Evolutionary conservation across 345 rosid genomes (phyloP).

Genomic region (Litchi chinensis): DNA sequence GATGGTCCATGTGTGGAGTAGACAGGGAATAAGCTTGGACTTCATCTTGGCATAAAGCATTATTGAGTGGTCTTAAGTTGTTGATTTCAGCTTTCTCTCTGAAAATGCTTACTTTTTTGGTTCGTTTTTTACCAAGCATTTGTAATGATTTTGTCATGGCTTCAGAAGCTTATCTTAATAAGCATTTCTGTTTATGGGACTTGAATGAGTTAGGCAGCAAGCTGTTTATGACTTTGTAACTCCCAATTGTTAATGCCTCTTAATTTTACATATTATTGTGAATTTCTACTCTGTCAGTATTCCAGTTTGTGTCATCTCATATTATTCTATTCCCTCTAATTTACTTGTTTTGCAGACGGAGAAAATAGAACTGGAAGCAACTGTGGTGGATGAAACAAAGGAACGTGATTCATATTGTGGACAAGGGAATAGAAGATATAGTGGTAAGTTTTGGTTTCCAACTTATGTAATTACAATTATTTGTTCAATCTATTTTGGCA

Average conservation of each 20-base stretch:
- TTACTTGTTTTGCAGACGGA: constrained; percentile 62
- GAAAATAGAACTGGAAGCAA: constrained; percentile 95
- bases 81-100: not conserved
- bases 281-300: not conserved
- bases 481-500: not conserved
- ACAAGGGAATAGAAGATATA: constrained; percentile 80
- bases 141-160: not conserved
- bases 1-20: not conserved
- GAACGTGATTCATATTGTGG: constrained; percentile 88
- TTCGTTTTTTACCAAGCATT: not conserved
- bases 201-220: not conserved
- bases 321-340: constrained; percentile 5
- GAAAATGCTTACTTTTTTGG: not conserved
- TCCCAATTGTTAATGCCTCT: constrained; percentile 10
- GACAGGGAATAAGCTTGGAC: not conserved
- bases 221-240: not conserved
- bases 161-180: not conserved
- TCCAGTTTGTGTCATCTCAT: constrained; percentile 5
- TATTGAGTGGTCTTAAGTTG: not conserved
- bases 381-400: constrained; percentile 98
- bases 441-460: constrained; percentile 65
- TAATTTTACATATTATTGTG: not conserved
- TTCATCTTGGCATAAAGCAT: not conserved
- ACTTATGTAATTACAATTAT: constrained; percentile 12
- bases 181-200: not conserved